These are phyloP conservation scores for Hypoxylon rickii DNA, from an alignment of 495 filamentous ascomycete genomes.

Conservation along the genomic window DNA sequence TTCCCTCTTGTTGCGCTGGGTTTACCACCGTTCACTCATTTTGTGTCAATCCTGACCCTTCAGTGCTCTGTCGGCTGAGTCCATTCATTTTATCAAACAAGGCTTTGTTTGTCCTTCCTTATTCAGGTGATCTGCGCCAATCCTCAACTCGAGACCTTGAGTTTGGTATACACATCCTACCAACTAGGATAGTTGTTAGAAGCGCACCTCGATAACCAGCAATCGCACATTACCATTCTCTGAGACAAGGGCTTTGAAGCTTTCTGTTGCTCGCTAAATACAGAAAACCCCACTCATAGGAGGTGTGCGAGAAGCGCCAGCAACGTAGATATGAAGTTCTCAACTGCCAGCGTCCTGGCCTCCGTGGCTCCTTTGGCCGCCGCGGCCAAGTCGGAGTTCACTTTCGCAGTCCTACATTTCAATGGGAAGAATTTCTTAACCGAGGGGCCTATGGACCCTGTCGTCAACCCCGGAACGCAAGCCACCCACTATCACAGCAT, in stretches of 20 bases:
- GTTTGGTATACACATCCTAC: slow-evolving; percentile 7
- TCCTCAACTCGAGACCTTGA: slow-evolving; percentile 13
- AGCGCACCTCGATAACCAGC: slow-evolving; percentile 16
- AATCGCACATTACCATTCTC: slow-evolving; percentile 30
- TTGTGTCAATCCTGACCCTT: slow-evolving; percentile 34
- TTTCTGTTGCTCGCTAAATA: slow-evolving; percentile 14
- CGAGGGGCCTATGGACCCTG: slow-evolving; percentile 65
- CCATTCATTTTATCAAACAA: slow-evolving; percentile 44
- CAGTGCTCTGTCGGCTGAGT: slow-evolving; percentile 44
- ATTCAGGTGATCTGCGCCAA: slow-evolving; percentile 24
- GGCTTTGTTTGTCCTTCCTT: slow-evolving; percentile 37
- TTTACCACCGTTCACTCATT: slow-evolving; percentile 33
- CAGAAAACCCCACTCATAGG: slow-evolving; percentile 6
- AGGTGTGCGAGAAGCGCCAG: slow-evolving; percentile 2
- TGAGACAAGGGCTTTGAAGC: slow-evolving; percentile 19
- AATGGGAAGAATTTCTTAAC: slow-evolving; percentile 54
- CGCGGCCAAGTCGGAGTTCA: slow-evolving; percentile 40
- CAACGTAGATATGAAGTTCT: slow-evolving; percentile 34
- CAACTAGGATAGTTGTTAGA: slow-evolving; percentile 13
- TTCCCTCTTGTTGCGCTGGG: slow-evolving; percentile 28
- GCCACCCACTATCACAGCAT: slow-evolving; percentile 70
- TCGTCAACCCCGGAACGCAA: slow-evolving; percentile 61
- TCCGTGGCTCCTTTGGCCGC: slow-evolving; percentile 39
- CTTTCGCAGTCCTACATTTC: slow-evolving; percentile 53
- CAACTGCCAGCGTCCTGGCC: slow-evolving; percentile 33